Percentiles rank a stretch among this genome's conserved stretches.
phyloP scores from a whole-genome alignment of 2,329 filamentous ascomycete species.

The Ceratocystiopsis brevicomis region DNA sequence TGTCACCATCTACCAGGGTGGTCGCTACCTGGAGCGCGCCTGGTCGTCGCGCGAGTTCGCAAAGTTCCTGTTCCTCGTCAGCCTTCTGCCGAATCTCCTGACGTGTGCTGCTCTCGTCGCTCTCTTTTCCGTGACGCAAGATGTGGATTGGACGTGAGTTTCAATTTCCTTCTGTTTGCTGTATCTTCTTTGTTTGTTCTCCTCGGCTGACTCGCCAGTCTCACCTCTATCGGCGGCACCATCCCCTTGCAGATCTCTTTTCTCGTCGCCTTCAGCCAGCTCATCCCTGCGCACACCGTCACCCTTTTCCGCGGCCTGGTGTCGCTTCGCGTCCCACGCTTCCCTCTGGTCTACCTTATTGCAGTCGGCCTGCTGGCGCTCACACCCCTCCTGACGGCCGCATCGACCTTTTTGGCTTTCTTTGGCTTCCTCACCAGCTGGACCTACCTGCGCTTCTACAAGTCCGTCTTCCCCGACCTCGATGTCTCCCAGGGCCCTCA shows the following conservation, averaged over 20 bases:
- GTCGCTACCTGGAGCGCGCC: constrained; percentile 83
- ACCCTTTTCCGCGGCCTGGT: constrained; percentile 77
- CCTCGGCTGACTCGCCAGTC: constrained; percentile 24
- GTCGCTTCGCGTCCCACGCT: constrained; percentile 65
- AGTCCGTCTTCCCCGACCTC: constrained; percentile 51
- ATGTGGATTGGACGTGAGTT: constrained; percentile 46
- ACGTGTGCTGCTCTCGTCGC: constrained; percentile 54
- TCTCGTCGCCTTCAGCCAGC: constrained; percentile 92
- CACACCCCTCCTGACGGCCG: constrained; percentile 42
- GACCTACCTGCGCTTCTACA: constrained; percentile 94
- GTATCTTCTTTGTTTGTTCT: constrained; percentile 2
- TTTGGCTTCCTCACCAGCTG: constrained; percentile 76
- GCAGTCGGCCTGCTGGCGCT: constrained; percentile 45
- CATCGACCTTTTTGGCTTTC: constrained; percentile 60
- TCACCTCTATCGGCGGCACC: constrained; percentile 72
- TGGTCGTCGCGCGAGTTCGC: constrained; percentile 86
- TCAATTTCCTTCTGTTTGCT: constrained; percentile 2
- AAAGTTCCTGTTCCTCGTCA: constrained; percentile 66
- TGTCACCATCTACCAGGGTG: constrained; percentile 72
- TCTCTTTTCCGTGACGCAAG: constrained; percentile 46
- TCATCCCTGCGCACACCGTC: constrained; percentile 91
- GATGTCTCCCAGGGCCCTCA: constrained; percentile 38
- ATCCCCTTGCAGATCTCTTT: constrained; percentile 82
- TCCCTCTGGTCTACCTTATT: constrained; percentile 56
- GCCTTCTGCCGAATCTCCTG: constrained; percentile 62